Base-by-base conservation (phyloP, 2,329 filamentous ascomycete genomes). In the Cadophora gregata region DNA sequence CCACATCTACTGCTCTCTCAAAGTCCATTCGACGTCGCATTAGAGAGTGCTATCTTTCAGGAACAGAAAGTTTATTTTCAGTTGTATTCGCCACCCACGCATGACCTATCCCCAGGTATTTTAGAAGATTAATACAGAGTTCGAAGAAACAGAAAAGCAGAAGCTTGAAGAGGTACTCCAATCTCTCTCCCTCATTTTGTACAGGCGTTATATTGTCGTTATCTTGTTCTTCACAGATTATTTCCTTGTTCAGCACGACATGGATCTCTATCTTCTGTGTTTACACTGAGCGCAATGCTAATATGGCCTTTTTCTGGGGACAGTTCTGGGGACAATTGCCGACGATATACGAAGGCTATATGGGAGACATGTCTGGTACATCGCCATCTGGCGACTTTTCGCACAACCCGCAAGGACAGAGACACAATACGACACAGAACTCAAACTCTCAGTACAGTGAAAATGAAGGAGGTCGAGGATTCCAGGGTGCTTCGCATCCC, bases 321-420 rank as follows among this genome's bases (percentile, higher is more conserved):
- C 67, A 73, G 69, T 64, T 70, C 63, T 71, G 66, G 66, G 64
- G 62, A 1, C 68, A 59, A 12, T 31, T 67, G 38, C 63, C 67
- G 24, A 64, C 47, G 10, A 66, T 65, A 29, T 42, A 69, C 64
- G 66, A 70, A 63, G 62, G 21, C 59, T 69, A 63, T 51, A 74
- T 75, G 73, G 70, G 71, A 59, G 72, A 75, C 64, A 58, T 53
- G 66, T 56, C 66, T 38, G n/a, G 36, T 51, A 48, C 60, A 62
- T 53, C 63, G 62, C 64, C 69, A 63, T 31, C 25, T 14, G 66
- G 71, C 66, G 61, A 71, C 33, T 47, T 62, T 62, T 45, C 67
- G 29, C 55, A 59, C 31, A 36, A 14, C 31, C 62, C 67, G 16
- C 71, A 68, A 42, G 66, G 59, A 56, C 27, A 59, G 48, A 69